Evolutionary conservation across 129 eudicot genomes (phyloP).

Genomic region (Mikania micrantha): DNA sequence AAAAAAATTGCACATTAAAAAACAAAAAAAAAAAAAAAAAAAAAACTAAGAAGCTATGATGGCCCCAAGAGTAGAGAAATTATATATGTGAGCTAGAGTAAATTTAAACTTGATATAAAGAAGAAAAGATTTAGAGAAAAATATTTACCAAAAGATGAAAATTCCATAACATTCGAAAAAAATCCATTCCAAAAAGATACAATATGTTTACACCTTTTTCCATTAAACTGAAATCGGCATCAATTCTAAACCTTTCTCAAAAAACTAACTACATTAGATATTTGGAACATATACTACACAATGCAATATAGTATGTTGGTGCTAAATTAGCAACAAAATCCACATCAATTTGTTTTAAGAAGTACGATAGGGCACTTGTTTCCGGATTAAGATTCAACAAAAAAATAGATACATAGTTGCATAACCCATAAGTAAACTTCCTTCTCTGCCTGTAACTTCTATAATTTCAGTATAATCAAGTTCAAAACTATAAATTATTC

Average conservation of each 20-base stretch:
- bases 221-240: not conserved
- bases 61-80: not conserved
- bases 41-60: not conserved
- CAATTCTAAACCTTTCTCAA: not conserved
- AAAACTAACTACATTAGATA: not conserved
- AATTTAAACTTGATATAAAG: not conserved
- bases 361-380: not conserved
- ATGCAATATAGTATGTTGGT: constrained; percentile 1
- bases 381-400: not conserved
- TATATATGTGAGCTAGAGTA: not conserved
- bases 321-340: constrained; percentile 27
- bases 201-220: not conserved
- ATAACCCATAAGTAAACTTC: constrained; percentile 17
- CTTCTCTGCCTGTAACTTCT: not conserved
- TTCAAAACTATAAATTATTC: not conserved
- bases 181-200: not conserved
- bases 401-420: not conserved
- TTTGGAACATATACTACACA: not conserved
- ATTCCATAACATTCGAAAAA: not conserved
- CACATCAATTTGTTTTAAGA: not conserved
- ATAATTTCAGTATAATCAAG: constrained; percentile 3
- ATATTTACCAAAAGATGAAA: constrained; percentile 11
- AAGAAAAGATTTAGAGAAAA: constrained; percentile 1
- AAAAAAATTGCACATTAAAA: too few species aligned
- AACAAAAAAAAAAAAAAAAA: too few species aligned